Evolutionary conservation across 176 grass and related monocot genomes (phyloP).

Genomic region (Eragrostis nindensis): DNA sequence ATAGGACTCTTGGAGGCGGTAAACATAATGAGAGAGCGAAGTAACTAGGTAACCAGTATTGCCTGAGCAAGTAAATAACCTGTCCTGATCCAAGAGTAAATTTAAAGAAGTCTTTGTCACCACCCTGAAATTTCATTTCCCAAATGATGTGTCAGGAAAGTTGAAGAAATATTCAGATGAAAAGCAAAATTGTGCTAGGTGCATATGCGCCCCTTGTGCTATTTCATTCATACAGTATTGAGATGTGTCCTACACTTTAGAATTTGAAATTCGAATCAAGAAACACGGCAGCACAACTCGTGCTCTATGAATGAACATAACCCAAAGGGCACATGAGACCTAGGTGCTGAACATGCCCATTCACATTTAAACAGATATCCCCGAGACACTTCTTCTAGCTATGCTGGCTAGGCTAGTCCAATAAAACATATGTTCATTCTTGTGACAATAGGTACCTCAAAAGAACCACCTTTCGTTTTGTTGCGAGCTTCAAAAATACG

Average conservation of each 20-base stretch:
- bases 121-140: slow-evolving; percentile 65
- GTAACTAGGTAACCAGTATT: not conserved
- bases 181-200: not conserved
- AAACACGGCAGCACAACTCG: not conserved
- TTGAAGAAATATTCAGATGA: slow-evolving; percentile 4
- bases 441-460: slow-evolving; percentile 66
- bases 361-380: slow-evolving; percentile 23
- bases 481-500: slow-evolving; percentile 97
- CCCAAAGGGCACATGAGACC: not conserved
- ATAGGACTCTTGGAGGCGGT: not conserved
- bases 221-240: not conserved
- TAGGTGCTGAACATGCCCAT: not conserved
- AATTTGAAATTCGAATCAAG: not conserved
- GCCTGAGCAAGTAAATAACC: slow-evolving; percentile 60
- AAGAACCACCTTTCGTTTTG: no score
- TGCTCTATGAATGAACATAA: not conserved
- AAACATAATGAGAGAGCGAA: not conserved
- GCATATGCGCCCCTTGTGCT: not conserved
- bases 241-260: not conserved
- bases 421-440: not conserved
- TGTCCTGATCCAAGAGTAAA: slow-evolving; percentile 78
- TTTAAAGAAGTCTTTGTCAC: slow-evolving; percentile 97
- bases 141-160: slow-evolving; percentile 7
- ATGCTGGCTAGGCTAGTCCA: not conserved
- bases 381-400: not conserved